Base-by-base conservation (phyloP, 1,284 basidiomycete species). In the Ganoderma resinaceum region DNA sequence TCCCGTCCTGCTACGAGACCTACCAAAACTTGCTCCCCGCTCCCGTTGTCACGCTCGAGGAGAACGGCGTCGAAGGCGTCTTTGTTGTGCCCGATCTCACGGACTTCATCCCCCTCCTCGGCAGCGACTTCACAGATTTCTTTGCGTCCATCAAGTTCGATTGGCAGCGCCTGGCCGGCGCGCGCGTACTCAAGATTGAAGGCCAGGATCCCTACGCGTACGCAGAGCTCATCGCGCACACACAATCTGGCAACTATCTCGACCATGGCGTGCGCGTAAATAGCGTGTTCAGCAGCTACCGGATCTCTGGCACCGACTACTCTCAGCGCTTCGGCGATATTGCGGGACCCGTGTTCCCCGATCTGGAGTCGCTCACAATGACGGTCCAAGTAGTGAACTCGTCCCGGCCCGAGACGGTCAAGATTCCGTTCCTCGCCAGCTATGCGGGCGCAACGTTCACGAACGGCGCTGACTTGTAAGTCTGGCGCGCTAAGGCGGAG, bases 211-310 rank as follows among this genome's bases (percentile, higher is more conserved):
- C 88, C 11, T 89, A 85, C 72, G 82, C 81, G 66, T 90, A 89
- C 72, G 84, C 88, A 60, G 86, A 88, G 73, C 73, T 79, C 49
- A 85, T 90, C 63, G 89, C 89, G 6, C 79, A 79, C 60, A 89
- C 87, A 1, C 83, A 87, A 29, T 85, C 86, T 2, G 88, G 89
- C 12, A 90, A 89, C 76, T 90, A 86, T 74, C 78, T 91, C 42
- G 88, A 90, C 73, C 88, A 89, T 66, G 86, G 86, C 46, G 84
- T 90, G 55, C 84, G 89, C 64, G 86, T 90, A 42, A 91, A 91
- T 78, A 88, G 86, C 62, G 89, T 86, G 9, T 88, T 88, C 78
- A 86, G 83, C 43, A 87, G 87, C 74, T 90, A 91, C 75, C 80
- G 87, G 12, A 85, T 90, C 65, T 77, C 80, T 1, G 81, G 77